A percentile compares a stretch with the other conserved stretches of the same genome.
These are phyloP conservation scores for Acacia pycnantha DNA, from an alignment of 331 rosid species.

Conservation along the genomic window DNA sequence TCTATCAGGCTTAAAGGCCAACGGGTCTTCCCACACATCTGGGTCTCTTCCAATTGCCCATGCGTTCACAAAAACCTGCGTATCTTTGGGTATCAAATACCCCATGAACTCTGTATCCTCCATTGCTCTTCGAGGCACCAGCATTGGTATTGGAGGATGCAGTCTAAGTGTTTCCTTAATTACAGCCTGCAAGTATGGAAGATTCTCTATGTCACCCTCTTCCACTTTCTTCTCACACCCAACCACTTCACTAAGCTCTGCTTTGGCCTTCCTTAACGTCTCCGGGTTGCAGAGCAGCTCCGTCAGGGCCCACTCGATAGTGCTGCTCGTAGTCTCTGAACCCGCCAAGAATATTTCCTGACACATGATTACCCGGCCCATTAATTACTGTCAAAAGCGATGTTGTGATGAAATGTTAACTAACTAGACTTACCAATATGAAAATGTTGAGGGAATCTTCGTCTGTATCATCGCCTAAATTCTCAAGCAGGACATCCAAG, in stretches of 20 bases:
- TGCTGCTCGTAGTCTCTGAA: constrained; percentile 65
- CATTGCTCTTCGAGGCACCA: constrained; percentile 56
- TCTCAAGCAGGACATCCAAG: constrained; percentile 64
- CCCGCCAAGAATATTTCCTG: constrained; percentile 68
- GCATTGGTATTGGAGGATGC: constrained; percentile 68
- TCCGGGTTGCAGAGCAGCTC: constrained; percentile 51
- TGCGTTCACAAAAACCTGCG: constrained; percentile 60
- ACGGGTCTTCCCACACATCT: constrained; percentile 44
- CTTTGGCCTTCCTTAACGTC: constrained; percentile 36
- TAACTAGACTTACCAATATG: constrained; percentile 37
- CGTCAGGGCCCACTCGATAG: constrained; percentile 61
- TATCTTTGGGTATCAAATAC: constrained; percentile 47
- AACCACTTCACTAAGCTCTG: constrained; percentile 36
- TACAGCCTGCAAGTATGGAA: constrained; percentile 51
- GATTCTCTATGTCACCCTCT: constrained; percentile 61
- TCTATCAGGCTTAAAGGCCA: constrained; percentile 52
- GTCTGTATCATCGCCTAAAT: background rate
- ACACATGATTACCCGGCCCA: background rate
- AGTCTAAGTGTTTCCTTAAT: constrained; percentile 60
- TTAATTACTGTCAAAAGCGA: no score
- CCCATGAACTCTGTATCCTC: constrained; percentile 49
- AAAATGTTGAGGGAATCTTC: constrained; percentile 54
- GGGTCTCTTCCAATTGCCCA: constrained; percentile 83
- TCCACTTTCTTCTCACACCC: constrained; percentile 39
- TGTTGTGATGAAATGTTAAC: background rate